A percentile compares a stretch with the other conserved stretches of the same genome.
Conservation (phyloP, 768 basidiomycete species). For the Mycena rebaudengoi region DNA sequence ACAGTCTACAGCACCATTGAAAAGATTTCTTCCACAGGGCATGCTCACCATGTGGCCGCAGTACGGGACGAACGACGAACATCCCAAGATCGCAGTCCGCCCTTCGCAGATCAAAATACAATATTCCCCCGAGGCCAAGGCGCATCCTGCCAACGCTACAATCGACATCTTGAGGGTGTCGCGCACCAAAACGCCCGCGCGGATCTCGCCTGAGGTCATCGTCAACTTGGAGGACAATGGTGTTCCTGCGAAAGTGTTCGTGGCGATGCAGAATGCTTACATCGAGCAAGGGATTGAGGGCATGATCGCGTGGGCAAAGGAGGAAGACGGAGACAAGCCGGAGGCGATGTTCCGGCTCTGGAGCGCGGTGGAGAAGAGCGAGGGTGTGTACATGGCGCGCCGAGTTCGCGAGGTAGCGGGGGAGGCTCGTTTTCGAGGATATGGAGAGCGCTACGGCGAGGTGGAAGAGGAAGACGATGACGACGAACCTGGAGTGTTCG, state of each 20-base stretch:
- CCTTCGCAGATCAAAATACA: constrained; percentile 45
- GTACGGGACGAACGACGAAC: not conserved
- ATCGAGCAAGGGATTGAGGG: constrained; percentile 34
- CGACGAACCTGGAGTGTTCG: constrained; percentile 13
- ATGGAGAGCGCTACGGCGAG: constrained; percentile 25
- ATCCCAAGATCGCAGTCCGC: constrained; percentile 22
- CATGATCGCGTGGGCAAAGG: constrained; percentile 37
- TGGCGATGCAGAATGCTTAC: constrained; percentile 30
- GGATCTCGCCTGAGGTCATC: constrained; percentile 52
- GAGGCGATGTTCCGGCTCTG: constrained; percentile 24
- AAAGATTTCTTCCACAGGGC: constrained; percentile 15
- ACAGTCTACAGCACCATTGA: not conserved
- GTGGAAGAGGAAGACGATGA: constrained; percentile 31
- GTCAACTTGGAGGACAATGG: constrained; percentile 57
- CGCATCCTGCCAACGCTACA: constrained; percentile 41
- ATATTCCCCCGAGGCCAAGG: constrained; percentile 27
- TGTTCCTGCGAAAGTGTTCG: constrained; percentile 43
- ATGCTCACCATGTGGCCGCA: constrained; percentile 21
- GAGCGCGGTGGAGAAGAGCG: constrained; percentile 27
- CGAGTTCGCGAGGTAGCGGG: constrained; percentile 29
- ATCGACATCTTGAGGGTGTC: constrained; percentile 53
- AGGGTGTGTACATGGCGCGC: constrained; percentile 30
- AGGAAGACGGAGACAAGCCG: constrained; percentile 28
- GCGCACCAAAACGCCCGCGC: constrained; percentile 42
- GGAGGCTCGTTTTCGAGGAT: constrained; percentile 33